Base-by-base conservation (phyloP, 441 rosid genomes). In the Gossypium schwendimanii region DNA sequence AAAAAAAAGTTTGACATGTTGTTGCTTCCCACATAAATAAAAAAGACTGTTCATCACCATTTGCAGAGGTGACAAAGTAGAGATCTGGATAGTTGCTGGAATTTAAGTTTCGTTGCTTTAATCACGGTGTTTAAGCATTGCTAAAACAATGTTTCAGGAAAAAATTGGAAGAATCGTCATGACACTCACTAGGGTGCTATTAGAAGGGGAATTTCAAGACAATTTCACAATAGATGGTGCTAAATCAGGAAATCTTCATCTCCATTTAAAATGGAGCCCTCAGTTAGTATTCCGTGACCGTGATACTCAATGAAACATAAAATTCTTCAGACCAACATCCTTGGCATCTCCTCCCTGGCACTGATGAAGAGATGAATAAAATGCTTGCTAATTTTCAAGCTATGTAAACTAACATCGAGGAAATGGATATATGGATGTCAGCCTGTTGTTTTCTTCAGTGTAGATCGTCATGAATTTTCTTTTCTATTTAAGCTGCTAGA, bases 141-240 rank as follows among this genome's bases (percentile, higher is more conserved):
- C 21, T 14, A 12, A 28, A 21, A 1, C 44, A 54, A 53, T 72
- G 9, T 73, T 76, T 71, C 88, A 93, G 93, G 87, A 90, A 55
- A 93, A 88, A 76, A 89, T 90, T n/a, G 97, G 99, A 76, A 91
- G 83, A 83, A 83, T 85, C 75, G 86, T 93, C 70, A 81, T 90
- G 89, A 95, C 99, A 55, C 85, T 95, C 72, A 91, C 99, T 3
- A 76, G 84, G 82, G 99, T 91, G 57, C 79, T 91, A 77, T 3
- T 90, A 72, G 97, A 93, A 83, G 97, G 97, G 33, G 93, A 95
- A 68, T 54, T 81, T 73, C 91, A 90, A 76, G 97, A 88, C 12
- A 74, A 81, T 24, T 91, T 76, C 73, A 77, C 12, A 0, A 12
- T 94, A 47, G 96, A 91, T 1, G 93, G 91, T 26, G 75, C 92